Evolutionary conservation across 2,329 filamentous ascomycete species (phyloP), one percentile per base, ranked within the genome.

Genomic region (Didymella lethalis): DNA sequence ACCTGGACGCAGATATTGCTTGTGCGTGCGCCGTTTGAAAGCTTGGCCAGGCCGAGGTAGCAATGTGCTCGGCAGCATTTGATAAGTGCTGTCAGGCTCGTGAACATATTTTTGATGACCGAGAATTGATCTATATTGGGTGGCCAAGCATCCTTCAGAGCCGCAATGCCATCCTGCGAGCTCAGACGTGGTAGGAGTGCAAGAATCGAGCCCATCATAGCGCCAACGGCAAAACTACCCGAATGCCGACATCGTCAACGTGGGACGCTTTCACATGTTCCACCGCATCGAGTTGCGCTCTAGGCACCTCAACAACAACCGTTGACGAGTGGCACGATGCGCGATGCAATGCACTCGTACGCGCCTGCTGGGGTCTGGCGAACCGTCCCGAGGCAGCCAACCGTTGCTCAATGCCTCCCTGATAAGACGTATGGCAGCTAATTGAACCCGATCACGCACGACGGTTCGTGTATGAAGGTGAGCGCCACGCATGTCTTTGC

Each of bases 211-310:
- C 32, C 32, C 40, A 44, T 31, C n/a, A 36, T 26, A 34, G 26
- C 40, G 31, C 51, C 51, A 41, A 48, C 51, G 47, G 57, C 50
- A 54, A 16, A 18, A 18, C 40, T 48, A n/a, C 50, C 52, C 56
- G 46, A 38, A 20, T 54, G 56, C 50, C 56, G 50, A 54, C 47
- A 54, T 34, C 36, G 47, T 54, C 44, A 56, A 49, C 38, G 29
- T 56, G 53, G 53, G 29, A 36, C 46, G 40, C 46, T 40, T 59
- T 59, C 56, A 59, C 56, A 59, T 59, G 56, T 51, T 46, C 47
- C 46, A 47, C 41, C 26, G n/a, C 40, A 7, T 59, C 41, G 26
- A 23, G 47, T 29, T 16, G 32, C 45, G 29, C 31, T 36, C 32
- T 50, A 48, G 34, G 50, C 56, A 46, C 32, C 56, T 47, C 56